Conservation (phyloP, 805 yeast genomes). For the Dipodascus geniculatus region DNA sequence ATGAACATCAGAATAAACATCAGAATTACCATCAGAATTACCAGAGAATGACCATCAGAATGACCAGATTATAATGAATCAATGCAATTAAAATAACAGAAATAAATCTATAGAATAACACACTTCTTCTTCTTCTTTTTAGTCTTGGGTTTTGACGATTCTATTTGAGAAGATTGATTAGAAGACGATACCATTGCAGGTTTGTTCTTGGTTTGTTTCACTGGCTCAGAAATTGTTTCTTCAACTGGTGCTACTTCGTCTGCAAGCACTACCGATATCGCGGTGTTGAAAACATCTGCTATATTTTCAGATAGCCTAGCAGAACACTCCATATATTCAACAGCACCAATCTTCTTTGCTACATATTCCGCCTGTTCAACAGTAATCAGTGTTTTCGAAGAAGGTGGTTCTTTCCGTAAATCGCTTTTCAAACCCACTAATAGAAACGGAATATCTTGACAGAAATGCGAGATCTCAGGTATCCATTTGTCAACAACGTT, state of each 20-base stretch:
- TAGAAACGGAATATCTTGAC: conserved; percentile 67
- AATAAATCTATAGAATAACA: conserved; percentile 6
- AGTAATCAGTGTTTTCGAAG: conserved; percentile 16
- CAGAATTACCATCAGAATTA: no score
- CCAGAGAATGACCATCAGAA: no score
- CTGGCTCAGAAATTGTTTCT: neutral
- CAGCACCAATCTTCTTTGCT: conserved; percentile 54
- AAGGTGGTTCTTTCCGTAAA: conserved; percentile 25
- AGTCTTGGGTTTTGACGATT: neutral
- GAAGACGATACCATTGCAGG: conserved; percentile 5
- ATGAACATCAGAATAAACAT: no score
- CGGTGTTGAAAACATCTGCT: conserved; percentile 53
- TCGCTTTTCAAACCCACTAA: conserved; percentile 81
- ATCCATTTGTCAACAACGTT: conserved; percentile 77
- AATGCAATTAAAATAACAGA: neutral
- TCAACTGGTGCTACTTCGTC: conserved; percentile 4
- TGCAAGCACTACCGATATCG: conserved; percentile 29
- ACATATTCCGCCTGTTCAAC: conserved; percentile 37
- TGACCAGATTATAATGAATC: no score
- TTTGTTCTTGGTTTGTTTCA: neutral
- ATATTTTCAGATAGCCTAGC: conserved; percentile 54
- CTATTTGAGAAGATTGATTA: conserved; percentile 1
- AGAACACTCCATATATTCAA: conserved; percentile 67
- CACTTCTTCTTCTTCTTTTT: conserved; percentile 7
- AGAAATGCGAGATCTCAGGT: conserved; percentile 75